A percentile compares a stretch with the other conserved stretches of the same genome.
Evolutionary conservation across 352 stramenopile genomes (phyloP).

Genomic region (Lagenidium sp.): DNA sequence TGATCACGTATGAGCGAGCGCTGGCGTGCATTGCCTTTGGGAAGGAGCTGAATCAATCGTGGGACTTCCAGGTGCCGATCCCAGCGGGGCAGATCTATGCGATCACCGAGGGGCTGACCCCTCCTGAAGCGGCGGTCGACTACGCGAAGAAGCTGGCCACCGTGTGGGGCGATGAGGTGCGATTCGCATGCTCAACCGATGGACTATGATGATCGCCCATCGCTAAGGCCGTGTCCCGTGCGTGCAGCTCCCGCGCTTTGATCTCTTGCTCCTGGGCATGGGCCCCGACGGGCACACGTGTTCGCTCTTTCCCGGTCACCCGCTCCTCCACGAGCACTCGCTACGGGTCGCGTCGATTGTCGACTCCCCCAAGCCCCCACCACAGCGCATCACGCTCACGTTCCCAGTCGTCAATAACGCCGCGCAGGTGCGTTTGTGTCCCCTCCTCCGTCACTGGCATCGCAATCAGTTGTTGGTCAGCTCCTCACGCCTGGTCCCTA

Average conservation of each 20-base stretch:
- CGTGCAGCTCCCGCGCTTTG: conserved; percentile 86
- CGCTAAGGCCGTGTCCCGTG: no score
- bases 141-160: conserved; percentile 64
- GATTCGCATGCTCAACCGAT: background rate
- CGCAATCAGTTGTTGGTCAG: no score
- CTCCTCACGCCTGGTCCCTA: no score
- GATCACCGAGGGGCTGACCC: conserved; percentile 79
- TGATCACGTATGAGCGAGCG: conserved; percentile 35
- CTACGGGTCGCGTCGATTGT: conserved; percentile 91
- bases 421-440: conserved; percentile 36
- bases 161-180: conserved; percentile 55
- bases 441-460: background rate
- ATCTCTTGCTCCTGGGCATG: conserved; percentile 96
- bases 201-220: background rate
- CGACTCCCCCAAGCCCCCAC: conserved; percentile 97
- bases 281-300: conserved; percentile 98
- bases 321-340: conserved; percentile 80
- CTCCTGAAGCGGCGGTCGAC: conserved; percentile 48
- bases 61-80: conserved; percentile 48
- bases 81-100: conserved; percentile 84
- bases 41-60: no score
- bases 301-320: conserved; percentile 95
- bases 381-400: conserved; percentile 95
- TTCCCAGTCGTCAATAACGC: conserved; percentile 93
- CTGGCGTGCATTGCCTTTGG: background rate